Evolutionary conservation across 345 rosid genomes (phyloP).

Genomic region (Euphorbia lathyris): DNA sequence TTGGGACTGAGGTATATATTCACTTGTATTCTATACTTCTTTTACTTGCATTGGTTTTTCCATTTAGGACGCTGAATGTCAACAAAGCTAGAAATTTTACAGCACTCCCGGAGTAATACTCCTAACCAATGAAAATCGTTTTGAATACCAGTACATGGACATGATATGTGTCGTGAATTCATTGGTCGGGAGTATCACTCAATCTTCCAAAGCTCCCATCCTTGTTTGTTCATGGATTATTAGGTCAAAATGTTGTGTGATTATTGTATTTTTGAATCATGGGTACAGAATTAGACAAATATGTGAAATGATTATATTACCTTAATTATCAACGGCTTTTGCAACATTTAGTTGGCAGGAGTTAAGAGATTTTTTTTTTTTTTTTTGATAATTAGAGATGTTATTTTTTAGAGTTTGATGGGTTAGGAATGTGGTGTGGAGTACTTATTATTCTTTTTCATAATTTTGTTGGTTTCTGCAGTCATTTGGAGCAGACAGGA

Average conservation of each 20-base stretch:
- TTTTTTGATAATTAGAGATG: too few relatives aligned
- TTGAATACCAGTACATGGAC: too few relatives aligned
- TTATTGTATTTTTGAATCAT: neutral
- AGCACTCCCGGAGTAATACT: too few relatives aligned
- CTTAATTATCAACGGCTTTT: neutral
- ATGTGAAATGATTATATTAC: neutral
- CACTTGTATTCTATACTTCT: neutral
- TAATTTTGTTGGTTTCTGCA: slow-evolving; percentile 21
- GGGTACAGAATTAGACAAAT: neutral
- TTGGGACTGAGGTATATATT: slow-evolving; percentile 65
- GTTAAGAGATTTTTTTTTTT: neutral
- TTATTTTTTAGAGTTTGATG: too few relatives aligned
- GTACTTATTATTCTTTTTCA: neutral
- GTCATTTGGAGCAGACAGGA: slow-evolving; percentile 88
- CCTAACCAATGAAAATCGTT: too few relatives aligned
- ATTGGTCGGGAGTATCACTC: too few relatives aligned
- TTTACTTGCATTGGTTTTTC: neutral
- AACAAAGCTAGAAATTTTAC: too few relatives aligned
- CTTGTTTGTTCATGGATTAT: neutral
- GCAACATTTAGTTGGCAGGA: neutral
- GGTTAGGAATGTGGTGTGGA: neutral
- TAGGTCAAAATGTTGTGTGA: neutral
- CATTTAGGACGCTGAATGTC: neutral
- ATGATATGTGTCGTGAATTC: too few relatives aligned
- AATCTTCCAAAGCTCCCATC: too few relatives aligned